Evolutionary conservation across 768 basidiomycete genomes (phyloP).

Genomic region (Phlebiopsis gigantea): DNA sequence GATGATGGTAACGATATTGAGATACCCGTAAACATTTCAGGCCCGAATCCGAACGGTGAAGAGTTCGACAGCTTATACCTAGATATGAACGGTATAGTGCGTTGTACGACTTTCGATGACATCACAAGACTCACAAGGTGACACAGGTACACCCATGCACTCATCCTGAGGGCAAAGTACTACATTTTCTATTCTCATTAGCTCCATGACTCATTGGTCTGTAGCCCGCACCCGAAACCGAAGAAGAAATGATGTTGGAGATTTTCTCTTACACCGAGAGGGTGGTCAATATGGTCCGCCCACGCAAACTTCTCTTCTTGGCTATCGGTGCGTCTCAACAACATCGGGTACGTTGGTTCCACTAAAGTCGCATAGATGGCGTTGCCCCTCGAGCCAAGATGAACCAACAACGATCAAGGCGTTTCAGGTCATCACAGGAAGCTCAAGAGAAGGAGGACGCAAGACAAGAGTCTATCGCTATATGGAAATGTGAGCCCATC

Average conservation of each 20-base stretch:
- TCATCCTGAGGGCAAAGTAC: constrained; percentile 92
- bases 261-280: constrained; percentile 96
- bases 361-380: constrained; percentile 58
- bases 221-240: constrained; percentile 93
- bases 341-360: background rate
- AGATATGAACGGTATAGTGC: constrained; percentile 98
- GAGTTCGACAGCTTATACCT: constrained; percentile 97
- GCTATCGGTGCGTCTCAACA: constrained; percentile 74
- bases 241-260: constrained; percentile 99
- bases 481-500: constrained; percentile 71
- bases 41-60: constrained; percentile 88
- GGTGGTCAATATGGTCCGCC: constrained; percentile 94
- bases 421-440: constrained; percentile 93
- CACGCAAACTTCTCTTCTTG: constrained; percentile 95
- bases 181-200: background rate
- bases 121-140: background rate
- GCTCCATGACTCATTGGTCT: background rate
- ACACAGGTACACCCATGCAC: constrained; percentile 94
- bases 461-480: constrained; percentile 68
- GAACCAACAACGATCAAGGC: constrained; percentile 98
- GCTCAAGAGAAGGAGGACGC: constrained; percentile 92
- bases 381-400: constrained; percentile 98
- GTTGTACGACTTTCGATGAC: too few relatives aligned
- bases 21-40: constrained; percentile 73
- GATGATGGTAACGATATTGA: constrained; percentile 61